Evolutionary conservation across 2,329 filamentous ascomycete species (phyloP).

Genomic region (Calonectria pauciramosa): DNA sequence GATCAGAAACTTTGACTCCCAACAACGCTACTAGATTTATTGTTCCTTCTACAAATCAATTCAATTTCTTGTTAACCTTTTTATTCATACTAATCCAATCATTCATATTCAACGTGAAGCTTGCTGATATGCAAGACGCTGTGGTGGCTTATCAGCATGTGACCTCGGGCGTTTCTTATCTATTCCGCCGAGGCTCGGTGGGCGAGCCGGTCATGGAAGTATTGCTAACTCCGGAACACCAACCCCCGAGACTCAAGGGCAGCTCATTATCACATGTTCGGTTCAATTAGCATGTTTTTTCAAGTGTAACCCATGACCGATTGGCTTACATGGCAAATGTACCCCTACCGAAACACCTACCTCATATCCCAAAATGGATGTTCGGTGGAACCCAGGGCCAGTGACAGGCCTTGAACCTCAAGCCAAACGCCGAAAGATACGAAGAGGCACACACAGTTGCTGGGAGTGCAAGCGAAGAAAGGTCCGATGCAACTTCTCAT

Average conservation of each 20-base stretch:
- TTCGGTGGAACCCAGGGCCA: not conserved
- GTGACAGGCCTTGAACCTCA: not conserved
- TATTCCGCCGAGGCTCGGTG: not conserved
- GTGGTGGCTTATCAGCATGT: not conserved
- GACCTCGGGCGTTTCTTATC: not conserved
- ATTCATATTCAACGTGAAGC: not conserved
- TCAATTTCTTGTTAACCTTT: not conserved
- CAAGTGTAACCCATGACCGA: not conserved
- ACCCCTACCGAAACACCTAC: not conserved
- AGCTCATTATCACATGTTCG: not conserved
- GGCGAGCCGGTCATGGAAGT: too few species aligned
- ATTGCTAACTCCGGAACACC: not conserved
- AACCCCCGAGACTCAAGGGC: not conserved
- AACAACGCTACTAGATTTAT: not conserved
- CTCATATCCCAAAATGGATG: not conserved
- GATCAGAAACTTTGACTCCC: not conserved
- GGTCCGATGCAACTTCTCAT: slow-evolving; percentile 9
- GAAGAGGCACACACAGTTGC: slow-evolving; percentile 21
- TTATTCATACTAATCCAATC: not conserved
- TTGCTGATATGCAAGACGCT: not conserved
- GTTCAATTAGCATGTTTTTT: not conserved
- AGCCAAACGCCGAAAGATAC: slow-evolving; percentile 15
- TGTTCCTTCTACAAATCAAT: not conserved
- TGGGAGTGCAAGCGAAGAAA: slow-evolving; percentile 30
- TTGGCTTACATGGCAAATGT: not conserved